Evolutionary conservation across 768 basidiomycete species (phyloP), one percentile per base, ranked within the genome.

Genomic region (Piloderma croceum): DNA sequence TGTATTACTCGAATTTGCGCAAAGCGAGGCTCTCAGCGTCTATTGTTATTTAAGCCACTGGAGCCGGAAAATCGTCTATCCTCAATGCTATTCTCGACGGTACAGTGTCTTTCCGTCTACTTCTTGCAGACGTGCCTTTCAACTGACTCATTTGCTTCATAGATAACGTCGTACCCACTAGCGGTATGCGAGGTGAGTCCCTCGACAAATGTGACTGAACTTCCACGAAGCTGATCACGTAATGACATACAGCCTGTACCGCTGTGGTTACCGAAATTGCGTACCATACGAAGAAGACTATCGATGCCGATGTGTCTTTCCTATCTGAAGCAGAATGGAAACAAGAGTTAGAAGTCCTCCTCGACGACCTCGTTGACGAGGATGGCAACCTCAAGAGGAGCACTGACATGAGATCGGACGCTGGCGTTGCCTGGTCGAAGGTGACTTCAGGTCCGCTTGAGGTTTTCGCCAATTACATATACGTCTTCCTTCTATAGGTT

Each of bases 131-230:
- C 43, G 27, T 20, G 3, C 12, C 3, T 25, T 37, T 50, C 34
- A 31, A 13, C 23, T 12, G 20, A 35, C 22, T 27, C 13, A 38
- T 34, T 19, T 18, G 22, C 5, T 40, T 6, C 12, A 6, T 27
- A 76, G 77, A 79, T 48, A 77, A 74, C 44, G 69, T 81, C 36
- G 78, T 82, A 11, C 79, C 79, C 4, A 81, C 79, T 4, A 79
- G 75, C 44, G 78, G 79, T 19, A 80, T 80, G 78, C 67, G 76
- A 47, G 76, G 77, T 77, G 42, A 22, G 50, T 50, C 19, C 13
- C 12, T 21, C 43, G 9, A 9, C 27, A 29, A 29, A 9, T 29
- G 10, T 29, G 10, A 29, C 10, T 41, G 7, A n/a, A 15, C n/a
- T 11, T 13, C 24, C 6, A 37, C 19, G 32, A n/a, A n/a, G n/a